Percentiles rank a stretch among this genome's conserved stretches.
Evolutionary conservation across 169 alveolate species (phyloP).

Genomic region (Plasmodium chabaudi): DNA sequence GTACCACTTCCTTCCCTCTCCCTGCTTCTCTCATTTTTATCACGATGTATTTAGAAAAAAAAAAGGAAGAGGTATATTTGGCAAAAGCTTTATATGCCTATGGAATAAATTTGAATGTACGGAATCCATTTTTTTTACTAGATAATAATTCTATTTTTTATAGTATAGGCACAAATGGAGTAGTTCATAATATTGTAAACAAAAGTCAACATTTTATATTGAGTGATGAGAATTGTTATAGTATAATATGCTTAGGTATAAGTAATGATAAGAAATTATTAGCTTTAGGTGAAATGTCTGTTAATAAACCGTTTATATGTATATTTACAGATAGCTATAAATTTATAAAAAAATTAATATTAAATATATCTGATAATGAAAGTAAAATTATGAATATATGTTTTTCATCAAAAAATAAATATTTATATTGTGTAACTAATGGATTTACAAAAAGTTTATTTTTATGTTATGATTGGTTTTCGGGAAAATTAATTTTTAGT

Average conservation of each 20-base stretch:
- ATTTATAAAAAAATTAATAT: constrained; percentile 26
- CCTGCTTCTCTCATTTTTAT: no score
- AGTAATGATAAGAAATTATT: constrained; percentile 61
- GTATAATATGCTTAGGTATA: constrained; percentile 59
- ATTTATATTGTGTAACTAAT: constrained; percentile 66
- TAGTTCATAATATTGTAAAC: constrained; percentile 44
- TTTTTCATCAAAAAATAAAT: constrained; percentile 74
- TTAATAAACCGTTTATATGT: constrained; percentile 54
- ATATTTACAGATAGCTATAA: constrained; percentile 33
- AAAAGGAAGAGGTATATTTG: constrained; percentile 42
- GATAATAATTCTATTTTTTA: constrained; percentile 54
- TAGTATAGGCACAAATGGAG: constrained; percentile 66
- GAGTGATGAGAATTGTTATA: constrained; percentile 65
- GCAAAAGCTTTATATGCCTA: constrained; percentile 72
- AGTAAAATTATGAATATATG: constrained; percentile 48
- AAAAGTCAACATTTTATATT: constrained; percentile 50
- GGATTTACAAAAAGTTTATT: constrained; percentile 72
- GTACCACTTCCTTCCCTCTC: no score
- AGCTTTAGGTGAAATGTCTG: constrained; percentile 66
- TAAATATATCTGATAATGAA: constrained; percentile 64
- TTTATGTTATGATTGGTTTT: constrained; percentile 70
- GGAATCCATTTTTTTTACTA: constrained; percentile 50
- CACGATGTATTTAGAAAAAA: constrained; percentile 33
- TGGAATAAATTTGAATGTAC: constrained; percentile 53
- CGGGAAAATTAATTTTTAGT: constrained; percentile 52